These are phyloP conservation scores for Citrus unshiu DNA, from an alignment of 345 rosid genomes.

Conservation along the genomic window DNA sequence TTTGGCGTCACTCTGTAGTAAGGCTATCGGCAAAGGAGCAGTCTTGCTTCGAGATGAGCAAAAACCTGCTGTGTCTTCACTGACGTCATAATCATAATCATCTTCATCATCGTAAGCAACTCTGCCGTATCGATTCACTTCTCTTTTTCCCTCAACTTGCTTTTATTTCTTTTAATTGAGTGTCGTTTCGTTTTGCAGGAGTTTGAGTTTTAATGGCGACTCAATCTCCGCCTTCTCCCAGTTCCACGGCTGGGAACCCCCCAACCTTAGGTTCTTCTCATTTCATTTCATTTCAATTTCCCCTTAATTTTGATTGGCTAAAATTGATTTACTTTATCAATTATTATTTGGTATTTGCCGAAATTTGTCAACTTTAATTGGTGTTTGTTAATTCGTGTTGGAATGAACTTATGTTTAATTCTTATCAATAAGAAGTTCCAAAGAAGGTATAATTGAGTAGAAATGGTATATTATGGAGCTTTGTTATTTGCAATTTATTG, in stretches of 20 bases:
- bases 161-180: not conserved
- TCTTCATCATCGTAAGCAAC: not conserved
- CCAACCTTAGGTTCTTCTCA: slow-evolving; percentile 29
- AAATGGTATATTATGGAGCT: too few relatives aligned
- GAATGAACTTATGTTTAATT: not conserved
- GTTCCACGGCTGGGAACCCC: slow-evolving; percentile 20
- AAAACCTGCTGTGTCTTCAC: slow-evolving; percentile 16
- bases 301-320: not conserved
- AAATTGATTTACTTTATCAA: not conserved
- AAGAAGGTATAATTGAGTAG: not conserved
- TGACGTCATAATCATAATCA: not conserved
- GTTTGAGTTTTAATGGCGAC: slow-evolving; percentile 30
- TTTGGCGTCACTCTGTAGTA: not conserved
- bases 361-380: not conserved
- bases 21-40: not conserved
- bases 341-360: not conserved
- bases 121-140: not conserved
- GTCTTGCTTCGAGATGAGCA: slow-evolving; percentile 15
- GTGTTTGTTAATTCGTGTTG: not conserved
- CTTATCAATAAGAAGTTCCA: not conserved
- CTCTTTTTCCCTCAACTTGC: not conserved
- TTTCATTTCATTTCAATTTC: not conserved
- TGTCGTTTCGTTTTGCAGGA: not conserved
- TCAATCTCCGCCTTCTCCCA: slow-evolving; percentile 31
- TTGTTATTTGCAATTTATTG: not conserved